Evolutionary conservation across 352 stramenopile species (phyloP).

Genomic region (Globisporangium middletonii): DNA sequence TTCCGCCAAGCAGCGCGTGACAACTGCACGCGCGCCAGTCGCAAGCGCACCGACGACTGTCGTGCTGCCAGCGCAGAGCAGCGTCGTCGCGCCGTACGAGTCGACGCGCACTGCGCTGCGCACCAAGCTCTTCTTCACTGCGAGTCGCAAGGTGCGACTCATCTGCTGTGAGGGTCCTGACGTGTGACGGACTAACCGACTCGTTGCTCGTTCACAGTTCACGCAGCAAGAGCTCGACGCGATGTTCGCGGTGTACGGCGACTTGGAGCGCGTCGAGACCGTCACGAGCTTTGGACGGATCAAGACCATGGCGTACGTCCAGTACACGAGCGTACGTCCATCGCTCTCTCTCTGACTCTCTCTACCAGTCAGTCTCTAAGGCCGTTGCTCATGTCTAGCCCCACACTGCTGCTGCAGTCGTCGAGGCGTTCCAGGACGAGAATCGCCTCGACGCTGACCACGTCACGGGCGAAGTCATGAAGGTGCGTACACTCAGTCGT

Average conservation of each 20-base stretch:
- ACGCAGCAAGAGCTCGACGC: slow-evolving; percentile 72
- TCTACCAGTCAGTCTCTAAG: not conserved
- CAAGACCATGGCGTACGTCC: slow-evolving; percentile 85
- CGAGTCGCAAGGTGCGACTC: slow-evolving; percentile 49
- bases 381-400: slow-evolving; percentile 18
- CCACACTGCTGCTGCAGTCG: slow-evolving; percentile 37
- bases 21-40: slow-evolving; percentile 1
- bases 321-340: slow-evolving; percentile 49
- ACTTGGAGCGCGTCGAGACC: slow-evolving; percentile 63
- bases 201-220: slow-evolving; percentile 28
- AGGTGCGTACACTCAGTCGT: slow-evolving; percentile 16
- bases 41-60: slow-evolving; percentile 4
- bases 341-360: not conserved
- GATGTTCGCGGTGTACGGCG: slow-evolving; percentile 77
- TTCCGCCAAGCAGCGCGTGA: slow-evolving; percentile 37
- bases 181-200: not conserved
- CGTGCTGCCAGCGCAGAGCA: not conserved
- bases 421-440: slow-evolving; percentile 50
- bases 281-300: slow-evolving; percentile 72
- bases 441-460: slow-evolving; percentile 14
- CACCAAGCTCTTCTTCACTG: slow-evolving; percentile 65
- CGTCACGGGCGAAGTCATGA: slow-evolving; percentile 41
- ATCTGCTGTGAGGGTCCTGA: not conserved
- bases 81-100: not conserved
- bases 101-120: not conserved